Evolutionary conservation across 2,329 filamentous ascomycete species (phyloP).

Genomic region (Emmonsiellopsis sp.): DNA sequence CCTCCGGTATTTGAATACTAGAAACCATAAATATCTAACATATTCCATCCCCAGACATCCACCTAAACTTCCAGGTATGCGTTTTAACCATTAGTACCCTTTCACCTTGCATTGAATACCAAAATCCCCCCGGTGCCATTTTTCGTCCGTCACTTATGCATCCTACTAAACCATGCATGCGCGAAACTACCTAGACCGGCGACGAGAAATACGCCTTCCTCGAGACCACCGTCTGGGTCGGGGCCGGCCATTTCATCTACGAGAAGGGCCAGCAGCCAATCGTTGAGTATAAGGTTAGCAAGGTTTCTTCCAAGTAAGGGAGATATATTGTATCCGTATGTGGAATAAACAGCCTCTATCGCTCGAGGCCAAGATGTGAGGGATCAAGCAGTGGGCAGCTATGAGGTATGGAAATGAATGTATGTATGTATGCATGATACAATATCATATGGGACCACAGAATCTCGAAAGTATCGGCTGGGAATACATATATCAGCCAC

Average conservation of each 20-base stretch:
- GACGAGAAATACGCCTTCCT: slow-evolving; percentile 32
- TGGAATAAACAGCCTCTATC: background rate
- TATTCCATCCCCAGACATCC: slow-evolving; percentile 19
- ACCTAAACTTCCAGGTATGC: slow-evolving; percentile 28
- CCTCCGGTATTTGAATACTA: background rate
- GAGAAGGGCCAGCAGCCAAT: slow-evolving; percentile 26
- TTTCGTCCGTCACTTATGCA: background rate
- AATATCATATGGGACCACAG: no score
- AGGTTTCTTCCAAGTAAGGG: slow-evolving; percentile 20
- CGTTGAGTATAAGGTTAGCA: slow-evolving; percentile 35
- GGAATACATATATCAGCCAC: no score
- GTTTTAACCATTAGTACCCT: background rate
- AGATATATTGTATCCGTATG: background rate
- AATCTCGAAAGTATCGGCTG: no score
- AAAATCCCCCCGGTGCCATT: background rate
- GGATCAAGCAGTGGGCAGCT: no score
- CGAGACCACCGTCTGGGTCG: slow-evolving; percentile 32
- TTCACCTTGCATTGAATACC: background rate
- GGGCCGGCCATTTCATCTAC: slow-evolving; percentile 29
- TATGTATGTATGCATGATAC: no score
- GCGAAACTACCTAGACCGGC: slow-evolving; percentile 24
- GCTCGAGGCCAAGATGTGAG: no score
- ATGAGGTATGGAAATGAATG: no score
- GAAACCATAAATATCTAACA: background rate
- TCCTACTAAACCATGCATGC: background rate